phyloP scores from a whole-genome alignment of 163 green algal genomes.

The Chlorella variabilis region DNA sequence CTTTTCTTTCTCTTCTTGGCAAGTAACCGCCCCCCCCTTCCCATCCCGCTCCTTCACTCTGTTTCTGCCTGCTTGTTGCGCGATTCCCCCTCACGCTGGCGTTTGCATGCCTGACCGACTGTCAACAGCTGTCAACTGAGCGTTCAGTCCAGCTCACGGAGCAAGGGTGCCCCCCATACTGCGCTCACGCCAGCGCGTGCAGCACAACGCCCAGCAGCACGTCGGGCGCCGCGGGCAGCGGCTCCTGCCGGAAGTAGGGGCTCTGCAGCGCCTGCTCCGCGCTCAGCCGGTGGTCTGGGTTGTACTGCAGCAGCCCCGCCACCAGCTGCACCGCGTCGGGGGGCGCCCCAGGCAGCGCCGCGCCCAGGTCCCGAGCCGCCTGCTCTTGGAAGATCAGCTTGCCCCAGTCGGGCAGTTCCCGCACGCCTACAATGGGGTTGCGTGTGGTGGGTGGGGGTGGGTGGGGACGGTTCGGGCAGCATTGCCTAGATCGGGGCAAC shows the following conservation, averaged over 20 bases:
- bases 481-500: no score
- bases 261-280: conserved; percentile 44
- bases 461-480: no score
- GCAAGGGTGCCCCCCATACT: no score
- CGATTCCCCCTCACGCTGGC: no score
- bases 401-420: conserved; percentile 47
- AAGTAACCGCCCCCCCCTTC: no score
- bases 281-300: conserved; percentile 37
- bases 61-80: no score
- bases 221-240: conserved; percentile 13
- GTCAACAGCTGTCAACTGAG: no score
- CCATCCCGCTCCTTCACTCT: no score
- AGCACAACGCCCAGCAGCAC: not conserved
- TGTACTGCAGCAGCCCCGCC: conserved; percentile 39
- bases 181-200: conserved; percentile 1
- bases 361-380: not conserved
- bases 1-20: no score
- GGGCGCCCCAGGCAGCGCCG: not conserved
- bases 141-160: no score
- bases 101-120: no score
- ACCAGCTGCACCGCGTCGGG: conserved; percentile 33
- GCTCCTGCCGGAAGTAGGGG: conserved; percentile 47
- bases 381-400: conserved; percentile 41
- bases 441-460: no score
- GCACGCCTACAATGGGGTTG: conserved; percentile 15